These are phyloP conservation scores for Pythium coloratum DNA, from an alignment of 352 stramenopile species.

Conservation along the genomic window DNA sequence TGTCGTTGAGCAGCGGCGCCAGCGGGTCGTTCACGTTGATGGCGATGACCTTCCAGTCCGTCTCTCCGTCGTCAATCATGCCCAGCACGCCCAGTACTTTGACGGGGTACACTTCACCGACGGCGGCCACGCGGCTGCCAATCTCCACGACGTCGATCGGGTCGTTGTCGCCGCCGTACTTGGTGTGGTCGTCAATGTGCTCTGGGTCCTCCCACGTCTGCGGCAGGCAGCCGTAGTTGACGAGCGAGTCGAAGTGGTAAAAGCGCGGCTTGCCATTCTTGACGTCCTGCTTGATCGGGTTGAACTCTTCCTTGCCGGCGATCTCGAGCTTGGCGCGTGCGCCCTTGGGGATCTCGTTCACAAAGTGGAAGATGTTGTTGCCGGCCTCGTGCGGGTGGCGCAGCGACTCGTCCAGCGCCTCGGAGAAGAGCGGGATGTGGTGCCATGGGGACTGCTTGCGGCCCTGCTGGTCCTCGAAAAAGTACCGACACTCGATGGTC, in stretches of 20 bases:
- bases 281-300: slow-evolving; percentile 97
- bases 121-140: slow-evolving; percentile 83
- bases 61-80: slow-evolving; percentile 99
- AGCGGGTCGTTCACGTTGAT: slow-evolving; percentile 96
- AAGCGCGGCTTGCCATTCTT: slow-evolving; percentile 96
- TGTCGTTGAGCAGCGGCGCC: slow-evolving; percentile 93
- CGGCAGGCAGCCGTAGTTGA: slow-evolving; percentile 98
- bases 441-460: slow-evolving; percentile 92
- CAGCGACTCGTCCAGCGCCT: slow-evolving; percentile 29
- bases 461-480: slow-evolving; percentile 72
- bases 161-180: slow-evolving; percentile 96
- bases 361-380: slow-evolving; percentile 88
- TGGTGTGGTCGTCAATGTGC: slow-evolving; percentile 92
- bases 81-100: slow-evolving; percentile 97
- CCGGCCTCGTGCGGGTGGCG: slow-evolving; percentile 36
- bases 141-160: slow-evolving; percentile 99
- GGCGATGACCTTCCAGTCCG: slow-evolving; percentile 99
- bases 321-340: slow-evolving; percentile 94
- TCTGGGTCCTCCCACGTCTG: slow-evolving; percentile 99
- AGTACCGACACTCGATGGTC: slow-evolving; percentile 80
- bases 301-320: slow-evolving; percentile 87
- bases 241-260: slow-evolving; percentile 83
- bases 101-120: slow-evolving; percentile 95
- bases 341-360: slow-evolving; percentile 93
- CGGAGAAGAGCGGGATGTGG: slow-evolving; percentile 86